These are phyloP conservation scores for Verticillium longisporum DNA, from an alignment of 2,329 filamentous ascomycete species.

Conservation along the genomic window DNA sequence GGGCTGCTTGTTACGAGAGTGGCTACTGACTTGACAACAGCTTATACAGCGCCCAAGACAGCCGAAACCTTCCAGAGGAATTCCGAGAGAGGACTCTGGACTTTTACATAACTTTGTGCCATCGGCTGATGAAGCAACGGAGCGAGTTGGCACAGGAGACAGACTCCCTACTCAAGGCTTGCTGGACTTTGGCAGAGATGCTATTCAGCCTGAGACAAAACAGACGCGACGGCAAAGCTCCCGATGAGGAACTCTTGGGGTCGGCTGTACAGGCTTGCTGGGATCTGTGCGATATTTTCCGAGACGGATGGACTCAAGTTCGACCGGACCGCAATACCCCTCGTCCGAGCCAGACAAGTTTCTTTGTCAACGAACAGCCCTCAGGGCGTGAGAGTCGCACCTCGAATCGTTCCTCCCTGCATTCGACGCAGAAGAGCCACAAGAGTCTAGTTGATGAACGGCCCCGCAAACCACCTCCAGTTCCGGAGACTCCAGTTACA, in stretches of 20 bases:
- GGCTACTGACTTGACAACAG: conserved; percentile 22
- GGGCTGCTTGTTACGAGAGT: background rate
- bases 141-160: conserved; percentile 73
- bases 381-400: conserved; percentile 40
- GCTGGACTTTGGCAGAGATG: conserved; percentile 89
- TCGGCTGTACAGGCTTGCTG: conserved; percentile 90
- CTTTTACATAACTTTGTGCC: conserved; percentile 90
- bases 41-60: conserved; percentile 84
- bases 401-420: conserved; percentile 43
- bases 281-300: conserved; percentile 90
- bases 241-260: conserved; percentile 78
- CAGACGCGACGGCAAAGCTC: conserved; percentile 61
- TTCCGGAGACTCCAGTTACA: conserved; percentile 87
- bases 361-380: conserved; percentile 43
- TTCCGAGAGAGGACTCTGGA: conserved; percentile 88
- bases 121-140: conserved; percentile 92
- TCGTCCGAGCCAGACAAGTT: conserved; percentile 69
- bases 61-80: conserved; percentile 68
- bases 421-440: conserved; percentile 47
- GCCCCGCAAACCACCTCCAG: conserved; percentile 34
- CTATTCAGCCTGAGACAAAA: conserved; percentile 85
- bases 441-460: conserved; percentile 43
- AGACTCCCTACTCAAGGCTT: conserved; percentile 75
- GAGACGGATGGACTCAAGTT: conserved; percentile 85
- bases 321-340: conserved; percentile 82